phyloP scores from a whole-genome alignment of 257 asterid genomes.

The Henckelia pumila region DNA sequence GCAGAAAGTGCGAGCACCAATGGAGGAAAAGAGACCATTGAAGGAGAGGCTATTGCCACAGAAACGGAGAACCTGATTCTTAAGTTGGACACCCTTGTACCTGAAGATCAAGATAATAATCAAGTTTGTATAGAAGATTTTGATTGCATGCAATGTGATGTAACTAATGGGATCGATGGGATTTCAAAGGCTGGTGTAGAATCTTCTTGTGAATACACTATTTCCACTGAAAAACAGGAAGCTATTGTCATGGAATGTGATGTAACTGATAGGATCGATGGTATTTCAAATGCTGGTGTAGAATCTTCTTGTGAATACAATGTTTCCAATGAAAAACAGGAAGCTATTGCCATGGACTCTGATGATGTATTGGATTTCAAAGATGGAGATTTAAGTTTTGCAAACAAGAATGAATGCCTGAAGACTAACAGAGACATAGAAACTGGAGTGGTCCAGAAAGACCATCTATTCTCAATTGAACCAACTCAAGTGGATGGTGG shows the following conservation, averaged over 20 bases:
- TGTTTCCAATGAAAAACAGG: constrained; percentile 34
- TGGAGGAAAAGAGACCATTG: constrained; percentile 25
- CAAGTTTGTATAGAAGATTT: constrained; percentile 23
- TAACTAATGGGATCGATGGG: constrained; percentile 16
- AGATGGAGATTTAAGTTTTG: constrained; percentile 29
- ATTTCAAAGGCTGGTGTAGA: constrained; percentile 28
- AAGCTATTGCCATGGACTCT: constrained; percentile 40
- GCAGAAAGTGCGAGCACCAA: constrained; percentile 13
- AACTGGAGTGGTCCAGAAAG: constrained; percentile 23
- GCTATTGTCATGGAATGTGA: constrained; percentile 33
- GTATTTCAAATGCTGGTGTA: constrained; percentile 26
- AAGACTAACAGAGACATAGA: constrained; percentile 27
- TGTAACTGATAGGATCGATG: constrained; percentile 13
- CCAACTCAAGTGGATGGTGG: constrained; percentile 25
- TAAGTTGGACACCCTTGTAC: constrained; percentile 25
- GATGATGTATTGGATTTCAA: constrained; percentile 39
- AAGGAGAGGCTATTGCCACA: constrained; percentile 26
- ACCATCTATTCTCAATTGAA: constrained; percentile 25
- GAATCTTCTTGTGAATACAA: constrained; percentile 31
- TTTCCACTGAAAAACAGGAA: constrained; percentile 38
- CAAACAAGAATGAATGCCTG: constrained; percentile 28
- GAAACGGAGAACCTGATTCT: constrained; percentile 28
- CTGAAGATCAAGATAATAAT: constrained; percentile 30
- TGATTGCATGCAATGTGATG: constrained; percentile 24
- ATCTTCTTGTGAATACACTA: constrained; percentile 29